Conservation (phyloP, 306 rosid genomes). For the Glycine tomentella region DNA sequence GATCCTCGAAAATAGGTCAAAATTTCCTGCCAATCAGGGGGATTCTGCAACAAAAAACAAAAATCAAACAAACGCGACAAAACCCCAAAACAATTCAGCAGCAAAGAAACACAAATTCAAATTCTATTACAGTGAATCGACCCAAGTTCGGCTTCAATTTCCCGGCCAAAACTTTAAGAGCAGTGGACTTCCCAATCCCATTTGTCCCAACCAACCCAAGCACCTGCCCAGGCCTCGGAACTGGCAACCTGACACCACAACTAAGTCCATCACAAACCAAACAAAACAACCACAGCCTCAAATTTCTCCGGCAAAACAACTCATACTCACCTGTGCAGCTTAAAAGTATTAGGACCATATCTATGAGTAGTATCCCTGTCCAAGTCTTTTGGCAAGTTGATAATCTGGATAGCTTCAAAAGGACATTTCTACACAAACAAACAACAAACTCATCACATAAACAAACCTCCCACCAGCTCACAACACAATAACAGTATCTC, state of each 20-base stretch:
- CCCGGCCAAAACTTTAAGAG: constrained; percentile 96
- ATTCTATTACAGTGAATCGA: constrained; percentile 77
- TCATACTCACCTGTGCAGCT: constrained; percentile 78
- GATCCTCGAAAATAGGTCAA: constrained; percentile 94
- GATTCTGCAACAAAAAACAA: constrained; percentile 63
- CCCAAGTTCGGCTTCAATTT: constrained; percentile 94
- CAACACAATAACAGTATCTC: neutral
- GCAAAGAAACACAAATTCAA: neutral
- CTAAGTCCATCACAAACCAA: constrained; percentile 32
- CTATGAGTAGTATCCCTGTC: constrained; percentile 95
- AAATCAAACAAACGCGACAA: constrained; percentile 29
- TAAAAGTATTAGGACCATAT: constrained; percentile 94
- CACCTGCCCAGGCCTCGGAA: constrained; percentile 98
- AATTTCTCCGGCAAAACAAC: neutral
- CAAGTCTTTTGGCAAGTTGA: constrained; percentile 91
- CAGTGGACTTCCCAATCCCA: constrained; percentile 98
- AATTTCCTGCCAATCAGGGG: constrained; percentile 99
- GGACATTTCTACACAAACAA: constrained; percentile 83
- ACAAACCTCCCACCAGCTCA: neutral
- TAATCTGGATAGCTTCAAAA: constrained; percentile 94
- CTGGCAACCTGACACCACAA: constrained; percentile 75
- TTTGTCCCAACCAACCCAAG: constrained; percentile 97
- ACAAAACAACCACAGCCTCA: neutral
- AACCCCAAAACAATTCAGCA: constrained; percentile 11
- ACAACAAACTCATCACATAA: constrained; percentile 37